Evolutionary conservation across 1,284 basidiomycete species (phyloP), one percentile per base, ranked within the genome.

Genomic region (Pseudozyma thailandica): DNA sequence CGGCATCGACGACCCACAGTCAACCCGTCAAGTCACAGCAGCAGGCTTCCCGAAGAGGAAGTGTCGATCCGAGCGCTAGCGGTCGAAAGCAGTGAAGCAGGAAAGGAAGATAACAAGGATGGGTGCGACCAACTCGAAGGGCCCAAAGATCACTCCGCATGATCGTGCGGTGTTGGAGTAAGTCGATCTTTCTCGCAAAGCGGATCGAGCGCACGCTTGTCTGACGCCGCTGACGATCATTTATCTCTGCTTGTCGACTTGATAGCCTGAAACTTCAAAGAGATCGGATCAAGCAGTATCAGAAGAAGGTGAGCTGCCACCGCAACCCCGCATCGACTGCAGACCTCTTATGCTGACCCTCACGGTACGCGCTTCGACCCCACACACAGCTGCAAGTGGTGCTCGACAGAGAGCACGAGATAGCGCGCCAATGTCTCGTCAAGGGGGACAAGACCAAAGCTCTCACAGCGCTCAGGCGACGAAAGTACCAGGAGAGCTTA

Each of bases 101-200:
- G 26, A 16, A 20, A 46, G 18, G 18, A 16, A 30, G 31, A 25
- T 10, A 20, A 26, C 18, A 23, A 63, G 13, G n/a, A 79, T 79
- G 77, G 77, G 77, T 39, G 57, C 69, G 20, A 49, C 58, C 12
- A 63, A 46, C 30, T 78, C 75, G 10, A 72, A 73, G 37, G 71
- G 65, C 25, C 70, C 73, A 38, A 95, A 92, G 86, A 90, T 98
- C 74, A 98, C 95, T 8, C 86, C 89, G 37, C 94, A 96, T 82
- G 95, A 98, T 84, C 88, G 90, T 60, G 94, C 94, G 37, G 91
- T 98, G 51, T 87, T 98, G 57, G 94, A 97, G 94, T 97, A 77
- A 81, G 90, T 79, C 20, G 9, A n/a, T 8, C 20, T 15, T 31
- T 23, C 2, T 50, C 26, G 16, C 16, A 28, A 9, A 39, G 13